A percentile compares a stretch with the other conserved stretches of the same genome.
These are phyloP conservation scores for Cornus florida DNA, from an alignment of 148 eudicot species.

Conservation along the genomic window DNA sequence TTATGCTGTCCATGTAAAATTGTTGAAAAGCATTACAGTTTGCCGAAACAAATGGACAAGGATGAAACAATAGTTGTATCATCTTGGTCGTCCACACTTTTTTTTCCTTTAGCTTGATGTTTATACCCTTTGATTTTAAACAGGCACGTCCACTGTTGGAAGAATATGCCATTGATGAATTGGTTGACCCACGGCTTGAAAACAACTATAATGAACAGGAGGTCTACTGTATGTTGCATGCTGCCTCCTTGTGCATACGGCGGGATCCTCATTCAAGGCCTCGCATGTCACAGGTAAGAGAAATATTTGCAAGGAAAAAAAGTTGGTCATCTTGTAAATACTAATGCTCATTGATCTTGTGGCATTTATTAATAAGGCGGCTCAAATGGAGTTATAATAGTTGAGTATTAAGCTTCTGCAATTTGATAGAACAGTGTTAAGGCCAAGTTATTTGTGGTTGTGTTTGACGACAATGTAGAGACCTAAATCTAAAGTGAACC, in stretches of 20 bases:
- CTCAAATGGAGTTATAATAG: background rate
- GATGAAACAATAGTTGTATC: background rate
- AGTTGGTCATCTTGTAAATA: background rate
- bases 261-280: constrained; percentile 86
- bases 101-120: background rate
- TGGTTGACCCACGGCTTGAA: constrained; percentile 69
- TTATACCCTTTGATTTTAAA: background rate
- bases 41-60: background rate
- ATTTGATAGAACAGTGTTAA: background rate
- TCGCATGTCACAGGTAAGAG: constrained; percentile 90
- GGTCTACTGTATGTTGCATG: constrained; percentile 78
- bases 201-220: constrained; percentile 67
- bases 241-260: constrained; percentile 81
- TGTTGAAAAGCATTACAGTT: background rate
- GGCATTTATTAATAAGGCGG: background rate
- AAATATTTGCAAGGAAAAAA: background rate
- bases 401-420: background rate
- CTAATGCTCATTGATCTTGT: background rate
- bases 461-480: too few relatives aligned
- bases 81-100: background rate
- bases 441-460: background rate
- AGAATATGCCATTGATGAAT: constrained; percentile 60
- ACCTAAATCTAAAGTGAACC: too few relatives aligned
- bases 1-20: background rate
- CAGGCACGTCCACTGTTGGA: constrained; percentile 85